These are phyloP conservation scores for Mycena galopus DNA, from an alignment of 768 basidiomycete species.

Conservation along the genomic window DNA sequence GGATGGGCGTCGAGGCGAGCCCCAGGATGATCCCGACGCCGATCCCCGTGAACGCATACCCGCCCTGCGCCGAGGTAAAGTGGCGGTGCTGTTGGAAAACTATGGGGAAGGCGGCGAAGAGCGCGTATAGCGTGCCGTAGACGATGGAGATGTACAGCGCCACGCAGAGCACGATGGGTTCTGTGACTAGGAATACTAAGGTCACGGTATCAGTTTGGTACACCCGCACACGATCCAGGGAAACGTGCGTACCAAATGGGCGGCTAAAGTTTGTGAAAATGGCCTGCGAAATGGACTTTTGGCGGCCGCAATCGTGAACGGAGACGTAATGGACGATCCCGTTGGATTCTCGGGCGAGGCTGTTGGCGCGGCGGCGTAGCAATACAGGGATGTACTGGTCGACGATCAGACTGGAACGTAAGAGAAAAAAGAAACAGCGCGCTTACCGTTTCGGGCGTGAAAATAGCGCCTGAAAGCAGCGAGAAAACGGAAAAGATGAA, in stretches of 20 bases:
- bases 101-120: slow-evolving; percentile 74
- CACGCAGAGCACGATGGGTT: slow-evolving; percentile 72
- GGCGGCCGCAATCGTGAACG: slow-evolving; percentile 59
- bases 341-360: slow-evolving; percentile 56
- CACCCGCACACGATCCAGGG: not conserved
- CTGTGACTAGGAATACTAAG: slow-evolving; percentile 72
- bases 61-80: slow-evolving; percentile 67
- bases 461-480: slow-evolving; percentile 59
- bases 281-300: slow-evolving; percentile 56
- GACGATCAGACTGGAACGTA: not conserved
- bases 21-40: slow-evolving; percentile 70
- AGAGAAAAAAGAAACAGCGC: slow-evolving; percentile 27
- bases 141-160: slow-evolving; percentile 72
- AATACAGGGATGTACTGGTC: slow-evolving; percentile 71
- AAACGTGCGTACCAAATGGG: slow-evolving; percentile 61
- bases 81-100: slow-evolving; percentile 67
- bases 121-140: slow-evolving; percentile 73
- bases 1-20: slow-evolving; percentile 63
- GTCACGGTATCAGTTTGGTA: slow-evolving; percentile 7
- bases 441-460: slow-evolving; percentile 69
- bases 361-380: slow-evolving; percentile 63
- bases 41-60: slow-evolving; percentile 75
- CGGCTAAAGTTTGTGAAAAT: slow-evolving; percentile 65
- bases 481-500: slow-evolving; percentile 64
- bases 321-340: slow-evolving; percentile 61